Percentiles rank a stretch among this genome's conserved stretches.
Evolutionary conservation across 805 yeast species (phyloP).

Genomic region (Komagataella populi): DNA sequence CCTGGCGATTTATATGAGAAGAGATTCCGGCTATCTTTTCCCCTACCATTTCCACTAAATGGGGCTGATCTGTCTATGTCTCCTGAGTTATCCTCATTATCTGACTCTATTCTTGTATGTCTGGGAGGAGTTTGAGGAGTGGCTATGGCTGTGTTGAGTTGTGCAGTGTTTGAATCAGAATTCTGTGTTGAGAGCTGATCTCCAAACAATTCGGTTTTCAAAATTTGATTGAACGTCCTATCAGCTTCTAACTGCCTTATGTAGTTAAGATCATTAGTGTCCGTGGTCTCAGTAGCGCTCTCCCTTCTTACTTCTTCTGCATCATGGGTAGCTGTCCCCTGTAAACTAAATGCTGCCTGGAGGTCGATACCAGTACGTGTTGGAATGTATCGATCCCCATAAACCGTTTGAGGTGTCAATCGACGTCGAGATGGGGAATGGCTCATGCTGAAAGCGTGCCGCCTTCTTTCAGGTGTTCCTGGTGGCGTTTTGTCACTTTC

Average conservation of each 20-base stretch:
- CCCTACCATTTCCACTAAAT: background rate
- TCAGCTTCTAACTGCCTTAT: conserved; percentile 74
- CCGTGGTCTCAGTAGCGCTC: conserved; percentile 1
- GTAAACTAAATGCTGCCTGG: conserved; percentile 66
- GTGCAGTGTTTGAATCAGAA: background rate
- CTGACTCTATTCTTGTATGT: background rate
- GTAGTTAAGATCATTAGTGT: conserved; percentile 44
- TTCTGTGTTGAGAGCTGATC: conserved; percentile 54
- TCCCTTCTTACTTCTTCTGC: conserved; percentile 6
- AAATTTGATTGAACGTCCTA: conserved; percentile 70
- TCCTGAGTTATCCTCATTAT: background rate
- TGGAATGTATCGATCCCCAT: conserved; percentile 84
- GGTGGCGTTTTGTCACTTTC: background rate
- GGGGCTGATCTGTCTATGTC: background rate
- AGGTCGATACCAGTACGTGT: conserved; percentile 74
- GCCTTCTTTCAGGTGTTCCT: background rate
- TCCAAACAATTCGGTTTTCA: conserved; percentile 86
- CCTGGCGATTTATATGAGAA: conserved; percentile 57
- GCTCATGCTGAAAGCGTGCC: background rate
- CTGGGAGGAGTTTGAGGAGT: background rate
- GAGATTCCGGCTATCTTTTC: conserved; percentile 18
- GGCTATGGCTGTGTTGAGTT: background rate
- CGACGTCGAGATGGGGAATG: background rate
- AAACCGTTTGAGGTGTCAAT: conserved; percentile 22
- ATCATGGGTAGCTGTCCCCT: background rate